Conservation (phyloP, 148 eudicot genomes). For the Camellia sinensis region DNA sequence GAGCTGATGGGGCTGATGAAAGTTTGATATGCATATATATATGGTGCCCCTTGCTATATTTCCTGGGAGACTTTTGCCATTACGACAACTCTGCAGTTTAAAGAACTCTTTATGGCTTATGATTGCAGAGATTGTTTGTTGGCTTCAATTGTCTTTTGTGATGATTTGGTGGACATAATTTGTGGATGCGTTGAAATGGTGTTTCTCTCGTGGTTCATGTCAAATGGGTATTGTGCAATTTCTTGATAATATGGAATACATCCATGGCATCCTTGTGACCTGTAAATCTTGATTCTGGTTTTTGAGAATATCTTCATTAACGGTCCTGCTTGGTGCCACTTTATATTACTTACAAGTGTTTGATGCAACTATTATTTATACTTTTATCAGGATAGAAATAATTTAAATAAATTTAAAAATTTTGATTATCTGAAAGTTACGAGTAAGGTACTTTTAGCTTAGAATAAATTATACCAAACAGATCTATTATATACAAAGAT, state of each 20-base stretch:
- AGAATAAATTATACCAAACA: no score
- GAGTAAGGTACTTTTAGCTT: no score
- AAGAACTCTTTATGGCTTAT: conserved; percentile 14
- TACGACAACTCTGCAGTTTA: conserved; percentile 22
- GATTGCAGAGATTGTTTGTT: conserved; percentile 19
- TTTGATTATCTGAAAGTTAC: no score
- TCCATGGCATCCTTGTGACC: neutral
- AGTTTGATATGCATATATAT: conserved; percentile 19
- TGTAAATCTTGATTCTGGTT: neutral
- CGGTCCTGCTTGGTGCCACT: no score
- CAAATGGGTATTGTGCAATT: neutral
- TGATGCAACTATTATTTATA: no score
- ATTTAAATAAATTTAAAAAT: no score
- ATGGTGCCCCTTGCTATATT: conserved; percentile 23
- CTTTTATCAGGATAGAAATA: no score
- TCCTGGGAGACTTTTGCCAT: conserved; percentile 10
- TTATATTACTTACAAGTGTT: no score
- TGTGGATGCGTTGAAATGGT: conserved; percentile 1
- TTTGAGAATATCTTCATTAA: neutral
- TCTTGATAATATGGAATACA: conserved; percentile 5
- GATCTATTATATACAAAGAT: no score
- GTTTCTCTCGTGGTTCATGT: conserved; percentile 3
- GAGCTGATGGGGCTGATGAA: conserved; percentile 1
- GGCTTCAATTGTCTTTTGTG: conserved; percentile 13
- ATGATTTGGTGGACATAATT: conserved; percentile 12